A percentile compares a stretch with the other conserved stretches of the same genome.
phyloP scores from a whole-genome alignment of 2,329 filamentous ascomycete species.

The Talaromyces sp. region DNA sequence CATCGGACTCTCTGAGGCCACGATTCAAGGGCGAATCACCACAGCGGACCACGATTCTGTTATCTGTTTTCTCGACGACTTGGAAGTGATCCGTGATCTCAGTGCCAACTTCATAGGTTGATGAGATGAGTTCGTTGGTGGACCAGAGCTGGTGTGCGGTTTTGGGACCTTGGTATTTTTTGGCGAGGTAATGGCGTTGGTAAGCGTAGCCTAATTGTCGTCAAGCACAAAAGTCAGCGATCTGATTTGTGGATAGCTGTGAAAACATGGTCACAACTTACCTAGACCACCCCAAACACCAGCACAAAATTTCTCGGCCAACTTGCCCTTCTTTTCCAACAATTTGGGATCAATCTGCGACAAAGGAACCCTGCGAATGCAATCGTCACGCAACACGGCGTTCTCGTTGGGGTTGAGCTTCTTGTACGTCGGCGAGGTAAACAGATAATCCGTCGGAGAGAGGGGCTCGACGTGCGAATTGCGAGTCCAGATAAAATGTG shows the following conservation, averaged over 20 bases:
- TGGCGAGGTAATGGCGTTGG: slow-evolving; percentile 59
- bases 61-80: slow-evolving; percentile 63
- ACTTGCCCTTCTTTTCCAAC: slow-evolving; percentile 59
- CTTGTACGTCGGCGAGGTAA: slow-evolving; percentile 56
- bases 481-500: slow-evolving; percentile 55
- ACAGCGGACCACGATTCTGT: slow-evolving; percentile 62
- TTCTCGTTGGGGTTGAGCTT: slow-evolving; percentile 64
- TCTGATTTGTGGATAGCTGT: background rate
- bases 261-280: slow-evolving; percentile 38
- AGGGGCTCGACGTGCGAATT: slow-evolving; percentile 59
- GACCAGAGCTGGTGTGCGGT: slow-evolving; percentile 64
- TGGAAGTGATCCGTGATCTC: slow-evolving; percentile 70
- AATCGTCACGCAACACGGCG: slow-evolving; percentile 63
- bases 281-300: slow-evolving; percentile 67
- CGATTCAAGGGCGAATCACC: slow-evolving; percentile 63
- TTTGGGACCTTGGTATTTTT: slow-evolving; percentile 58
- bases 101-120: slow-evolving; percentile 62
- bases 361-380: slow-evolving; percentile 62
- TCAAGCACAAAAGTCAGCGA: background rate
- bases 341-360: slow-evolving; percentile 64
- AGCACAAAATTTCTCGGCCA: slow-evolving; percentile 65
- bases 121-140: slow-evolving; percentile 53
- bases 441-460: slow-evolving; percentile 61
- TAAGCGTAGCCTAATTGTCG: slow-evolving; percentile 42
- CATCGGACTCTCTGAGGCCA: slow-evolving; percentile 60